Base-by-base conservation (phyloP, 495 filamentous ascomycete genomes). In the Chaetomidium leptoderma region DNA sequence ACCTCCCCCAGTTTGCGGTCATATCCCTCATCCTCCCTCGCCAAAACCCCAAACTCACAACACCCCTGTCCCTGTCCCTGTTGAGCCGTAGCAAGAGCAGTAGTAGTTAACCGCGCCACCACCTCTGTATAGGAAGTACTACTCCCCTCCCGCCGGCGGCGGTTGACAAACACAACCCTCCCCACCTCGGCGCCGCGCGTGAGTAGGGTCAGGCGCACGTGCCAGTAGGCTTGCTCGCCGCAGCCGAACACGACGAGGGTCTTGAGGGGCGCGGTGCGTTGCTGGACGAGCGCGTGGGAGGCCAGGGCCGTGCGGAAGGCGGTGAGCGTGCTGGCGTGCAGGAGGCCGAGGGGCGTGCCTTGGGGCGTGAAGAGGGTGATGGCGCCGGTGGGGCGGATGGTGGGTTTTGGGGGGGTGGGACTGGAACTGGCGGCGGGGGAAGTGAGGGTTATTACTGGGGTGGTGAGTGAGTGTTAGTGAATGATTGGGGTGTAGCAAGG, bases 251-350 rank as follows among this genome's bases (percentile, higher is more conserved):
- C 86, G 27, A 85, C 81, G 3, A 96, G 60, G 11, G 85, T 90
- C 61, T 85, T 83, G 29, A 92, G 83, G 45, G 78, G 73, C 40
- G 78, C 72, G 49, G 11, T 6, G 32, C 93, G 88, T 62, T 83
- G 85, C 49, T 77, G 80, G 46, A 97, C 81, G 0, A 95, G 77
- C 66, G 89, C 83, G 21, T 86, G 81, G 2, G 89, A 85, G 0
- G 87, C 86, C 32, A 97, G 80, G 1, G 93, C 92, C 3, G 93
- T 97, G 57, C 93, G 89, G 74, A 96, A 98, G 9, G 90, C 90
- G 3, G 93, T 97, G 14, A 97, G 68, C 55, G 91, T 89, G 66
- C 86, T 81, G 19, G 92, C 93, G 65, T 91, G 88, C 42, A 98
- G 76, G 57, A 97, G 75, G 10, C 86, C 93, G 30, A 87, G 78